phyloP scores from a whole-genome alignment of 371 early-diverging fungal species.

The Lichtheimia hyalospora region DNA sequence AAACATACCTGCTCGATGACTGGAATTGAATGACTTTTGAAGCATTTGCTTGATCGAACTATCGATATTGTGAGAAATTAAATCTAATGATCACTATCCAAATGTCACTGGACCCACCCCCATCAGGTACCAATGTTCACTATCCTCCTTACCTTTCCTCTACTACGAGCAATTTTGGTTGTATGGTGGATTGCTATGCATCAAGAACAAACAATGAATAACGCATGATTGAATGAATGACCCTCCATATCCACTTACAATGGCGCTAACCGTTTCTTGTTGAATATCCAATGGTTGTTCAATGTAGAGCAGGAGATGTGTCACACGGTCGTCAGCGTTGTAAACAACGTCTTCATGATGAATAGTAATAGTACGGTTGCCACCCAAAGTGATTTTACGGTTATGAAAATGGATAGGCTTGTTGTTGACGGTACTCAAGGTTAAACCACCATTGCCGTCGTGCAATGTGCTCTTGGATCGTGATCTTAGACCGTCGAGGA shows the following conservation, averaged over 20 bases:
- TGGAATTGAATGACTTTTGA: constrained; percentile 16
- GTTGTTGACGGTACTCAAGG: constrained; percentile 3
- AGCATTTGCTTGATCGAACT: constrained; percentile 6
- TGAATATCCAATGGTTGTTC: constrained; percentile 4
- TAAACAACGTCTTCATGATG: constrained; percentile 11
- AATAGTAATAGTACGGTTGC: constrained; percentile 12
- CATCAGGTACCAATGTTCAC: background rate
- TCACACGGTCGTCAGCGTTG: constrained; percentile 15
- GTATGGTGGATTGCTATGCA: no score
- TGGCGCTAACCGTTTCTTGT: no score
- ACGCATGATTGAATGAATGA: background rate
- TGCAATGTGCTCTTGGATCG: background rate
- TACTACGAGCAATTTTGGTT: constrained; percentile 9
- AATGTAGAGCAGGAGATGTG: constrained; percentile 24
- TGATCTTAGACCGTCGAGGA: background rate
- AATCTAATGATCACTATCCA: background rate
- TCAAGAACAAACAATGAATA: no score
- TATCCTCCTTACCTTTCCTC: constrained; percentile 12
- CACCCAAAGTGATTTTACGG: constrained; percentile 8
- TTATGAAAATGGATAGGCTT: constrained; percentile 11
- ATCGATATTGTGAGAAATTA: background rate
- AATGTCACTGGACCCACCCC: background rate
- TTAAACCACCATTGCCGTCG: background rate
- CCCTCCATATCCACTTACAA: background rate
- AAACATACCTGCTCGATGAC: background rate